These are phyloP conservation scores for Pilobolus umbonatus DNA, from an alignment of 192 early-diverging fungal genomes.

Conservation along the genomic window DNA sequence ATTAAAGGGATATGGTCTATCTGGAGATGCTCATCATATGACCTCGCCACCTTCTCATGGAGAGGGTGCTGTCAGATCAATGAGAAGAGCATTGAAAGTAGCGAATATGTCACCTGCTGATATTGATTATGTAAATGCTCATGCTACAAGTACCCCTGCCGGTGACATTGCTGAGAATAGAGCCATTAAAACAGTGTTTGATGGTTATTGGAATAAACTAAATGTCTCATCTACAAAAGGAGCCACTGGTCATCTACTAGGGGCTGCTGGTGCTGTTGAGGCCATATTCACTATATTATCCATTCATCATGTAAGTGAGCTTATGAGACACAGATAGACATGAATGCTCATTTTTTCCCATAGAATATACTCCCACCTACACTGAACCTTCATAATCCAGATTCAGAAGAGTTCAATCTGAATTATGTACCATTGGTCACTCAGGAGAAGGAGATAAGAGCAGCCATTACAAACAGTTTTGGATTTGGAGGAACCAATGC, in stretches of 20 bases:
- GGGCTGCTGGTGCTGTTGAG: conserved; percentile 92
- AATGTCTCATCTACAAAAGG: conserved; percentile 90
- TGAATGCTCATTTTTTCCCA: background rate
- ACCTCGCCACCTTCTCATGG: conserved; percentile 89
- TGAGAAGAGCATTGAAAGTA: conserved; percentile 69
- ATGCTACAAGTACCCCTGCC: conserved; percentile 82
- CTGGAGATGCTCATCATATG: conserved; percentile 90
- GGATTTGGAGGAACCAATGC: conserved; percentile 88
- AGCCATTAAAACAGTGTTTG: conserved; percentile 81
- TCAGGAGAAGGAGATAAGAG: conserved; percentile 55
- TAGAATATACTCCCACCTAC: conserved; percentile 79
- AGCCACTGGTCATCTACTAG: conserved; percentile 90
- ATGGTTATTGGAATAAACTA: conserved; percentile 38
- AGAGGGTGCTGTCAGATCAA: conserved; percentile 79
- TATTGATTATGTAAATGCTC: conserved; percentile 89
- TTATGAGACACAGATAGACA: background rate
- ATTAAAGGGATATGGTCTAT: conserved; percentile 83
- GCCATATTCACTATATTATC: conserved; percentile 84
- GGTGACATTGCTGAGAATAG: conserved; percentile 84
- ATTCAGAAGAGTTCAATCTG: conserved; percentile 62
- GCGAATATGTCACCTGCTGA: conserved; percentile 55
- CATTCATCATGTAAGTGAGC: conserved; percentile 53
- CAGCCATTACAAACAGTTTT: conserved; percentile 84
- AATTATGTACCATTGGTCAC: conserved; percentile 77
- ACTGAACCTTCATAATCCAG: conserved; percentile 69